A percentile compares a stretch with the other conserved stretches of the same genome.
Evolutionary conservation across 1,139 yeast genomes (phyloP).

Genomic region (Taphrina populina): DNA sequence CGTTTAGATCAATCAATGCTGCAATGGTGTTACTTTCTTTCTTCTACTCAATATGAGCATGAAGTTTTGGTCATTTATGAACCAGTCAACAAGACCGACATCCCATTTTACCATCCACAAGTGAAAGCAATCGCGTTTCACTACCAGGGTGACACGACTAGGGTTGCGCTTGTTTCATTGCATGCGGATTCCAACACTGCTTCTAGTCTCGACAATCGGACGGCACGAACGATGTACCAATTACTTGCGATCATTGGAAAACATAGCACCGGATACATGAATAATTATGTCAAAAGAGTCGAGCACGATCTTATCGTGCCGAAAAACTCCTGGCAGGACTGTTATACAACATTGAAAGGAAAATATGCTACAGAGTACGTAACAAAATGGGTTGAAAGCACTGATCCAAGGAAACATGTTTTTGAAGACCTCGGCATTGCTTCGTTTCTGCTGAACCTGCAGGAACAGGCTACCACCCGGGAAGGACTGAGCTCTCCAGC

Average conservation of each 20-base stretch:
- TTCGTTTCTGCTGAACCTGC: constrained; percentile 81
- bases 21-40: constrained; percentile 17
- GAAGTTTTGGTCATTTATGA: constrained; percentile 24
- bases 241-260: constrained; percentile 74
- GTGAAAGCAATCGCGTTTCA: constrained; percentile 74
- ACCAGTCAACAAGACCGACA: constrained; percentile 46
- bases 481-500: constrained; percentile 43
- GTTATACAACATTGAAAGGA: constrained; percentile 76
- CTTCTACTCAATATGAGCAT: neutral
- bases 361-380: constrained; percentile 74
- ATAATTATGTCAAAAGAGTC: constrained; percentile 84
- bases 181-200: neutral
- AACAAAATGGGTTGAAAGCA: constrained; percentile 85
- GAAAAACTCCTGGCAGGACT: constrained; percentile 76
- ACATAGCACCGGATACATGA: constrained; percentile 78
- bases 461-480: constrained; percentile 50
- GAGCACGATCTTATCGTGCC: constrained; percentile 84
- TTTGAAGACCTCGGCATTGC: constrained; percentile 96
- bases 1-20: constrained; percentile 22
- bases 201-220: constrained; percentile 52
- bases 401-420: constrained; percentile 94
- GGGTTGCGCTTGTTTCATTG: constrained; percentile 34
- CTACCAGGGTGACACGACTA: constrained; percentile 37
- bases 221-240: constrained; percentile 76
- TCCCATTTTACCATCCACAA: constrained; percentile 83